Evolutionary conservation across 192 early-diverging fungal genomes (phyloP).

Genomic region (Linnemannia hyalina): DNA sequence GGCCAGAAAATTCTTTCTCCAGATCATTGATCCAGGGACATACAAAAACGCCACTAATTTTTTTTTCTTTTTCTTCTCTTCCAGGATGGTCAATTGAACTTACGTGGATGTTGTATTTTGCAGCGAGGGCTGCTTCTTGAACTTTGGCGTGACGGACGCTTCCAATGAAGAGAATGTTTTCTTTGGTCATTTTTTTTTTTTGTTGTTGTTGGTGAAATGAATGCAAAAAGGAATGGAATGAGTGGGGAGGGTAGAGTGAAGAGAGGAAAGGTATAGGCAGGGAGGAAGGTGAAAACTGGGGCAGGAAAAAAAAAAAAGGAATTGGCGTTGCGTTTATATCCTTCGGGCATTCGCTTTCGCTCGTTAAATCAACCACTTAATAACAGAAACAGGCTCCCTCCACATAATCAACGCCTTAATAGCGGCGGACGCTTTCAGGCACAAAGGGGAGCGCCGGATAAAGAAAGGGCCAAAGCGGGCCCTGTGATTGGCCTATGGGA

Average conservation of each 20-base stretch:
- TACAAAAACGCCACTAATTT: too few relatives aligned
- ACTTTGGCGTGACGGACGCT: constrained; percentile 42
- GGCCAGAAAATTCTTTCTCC: too few relatives aligned
- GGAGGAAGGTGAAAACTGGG: background rate
- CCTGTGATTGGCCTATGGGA: constrained; percentile 1
- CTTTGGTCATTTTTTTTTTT: constrained; percentile 32
- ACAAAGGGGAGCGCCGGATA: background rate
- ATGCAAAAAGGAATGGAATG: background rate
- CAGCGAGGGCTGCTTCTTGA: constrained; percentile 29
- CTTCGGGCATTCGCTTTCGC: background rate
- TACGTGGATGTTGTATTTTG: constrained; percentile 52
- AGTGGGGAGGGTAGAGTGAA: background rate
- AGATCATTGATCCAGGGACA: too few relatives aligned
- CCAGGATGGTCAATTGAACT: background rate
- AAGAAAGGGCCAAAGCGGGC: background rate
- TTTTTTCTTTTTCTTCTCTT: background rate
- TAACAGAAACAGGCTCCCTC: too few relatives aligned
- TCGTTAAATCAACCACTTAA: background rate
- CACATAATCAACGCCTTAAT: too few relatives aligned
- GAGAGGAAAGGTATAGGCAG: background rate
- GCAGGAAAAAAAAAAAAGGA: background rate
- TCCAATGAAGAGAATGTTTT: constrained; percentile 47
- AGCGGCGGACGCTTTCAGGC: background rate
- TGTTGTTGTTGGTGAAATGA: background rate
- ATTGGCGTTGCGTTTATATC: background rate